These are phyloP conservation scores for Hypoxylon crocopeplum DNA, from an alignment of 495 filamentous ascomycete genomes.

Conservation along the genomic window DNA sequence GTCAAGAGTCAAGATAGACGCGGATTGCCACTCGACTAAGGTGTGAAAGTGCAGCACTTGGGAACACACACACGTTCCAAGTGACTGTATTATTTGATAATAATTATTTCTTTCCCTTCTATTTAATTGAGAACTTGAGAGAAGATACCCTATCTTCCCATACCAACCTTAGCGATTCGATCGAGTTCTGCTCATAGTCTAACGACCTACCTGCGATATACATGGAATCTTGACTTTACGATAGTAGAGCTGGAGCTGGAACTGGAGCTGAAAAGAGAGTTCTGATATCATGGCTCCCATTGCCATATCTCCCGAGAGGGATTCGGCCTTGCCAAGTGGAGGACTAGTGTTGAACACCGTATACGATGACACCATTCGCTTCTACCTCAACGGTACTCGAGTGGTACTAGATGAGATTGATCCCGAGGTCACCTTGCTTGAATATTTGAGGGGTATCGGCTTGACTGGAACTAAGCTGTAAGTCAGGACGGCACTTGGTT, in stretches of 20 bases:
- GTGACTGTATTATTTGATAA: too few relatives aligned
- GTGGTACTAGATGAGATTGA: slow-evolving; percentile 82
- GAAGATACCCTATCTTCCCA: too few relatives aligned
- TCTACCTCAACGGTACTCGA: slow-evolving; percentile 96
- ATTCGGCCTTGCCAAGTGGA: slow-evolving; percentile 31
- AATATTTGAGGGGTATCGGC: slow-evolving; percentile 90
- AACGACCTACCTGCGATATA: slow-evolving; percentile 3
- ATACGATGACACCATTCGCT: slow-evolving; percentile 67
- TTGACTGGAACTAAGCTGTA: slow-evolving; percentile 75
- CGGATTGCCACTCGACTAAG: slow-evolving; percentile 29
- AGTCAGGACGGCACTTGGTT: slow-evolving; percentile 18
- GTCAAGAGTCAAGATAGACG: slow-evolving; percentile 12
- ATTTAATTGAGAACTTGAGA: too few relatives aligned
- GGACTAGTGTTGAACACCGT: slow-evolving; percentile 42
- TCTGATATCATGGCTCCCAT: slow-evolving; percentile 53
- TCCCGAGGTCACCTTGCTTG: slow-evolving; percentile 89
- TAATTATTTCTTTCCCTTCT: too few relatives aligned
- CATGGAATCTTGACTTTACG: slow-evolving; percentile 5
- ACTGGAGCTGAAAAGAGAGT: neutral
- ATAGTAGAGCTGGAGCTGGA: too few relatives aligned
- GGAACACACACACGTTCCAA: too few relatives aligned
- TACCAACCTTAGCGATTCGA: too few relatives aligned
- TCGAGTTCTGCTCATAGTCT: too few relatives aligned
- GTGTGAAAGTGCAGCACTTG: slow-evolving; percentile 2
- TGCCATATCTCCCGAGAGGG: slow-evolving; percentile 49